Percentiles rank a stretch among this genome's conserved stretches.
Conservation (phyloP, 1,139 yeast genomes). For the Candida sp. region DNA sequence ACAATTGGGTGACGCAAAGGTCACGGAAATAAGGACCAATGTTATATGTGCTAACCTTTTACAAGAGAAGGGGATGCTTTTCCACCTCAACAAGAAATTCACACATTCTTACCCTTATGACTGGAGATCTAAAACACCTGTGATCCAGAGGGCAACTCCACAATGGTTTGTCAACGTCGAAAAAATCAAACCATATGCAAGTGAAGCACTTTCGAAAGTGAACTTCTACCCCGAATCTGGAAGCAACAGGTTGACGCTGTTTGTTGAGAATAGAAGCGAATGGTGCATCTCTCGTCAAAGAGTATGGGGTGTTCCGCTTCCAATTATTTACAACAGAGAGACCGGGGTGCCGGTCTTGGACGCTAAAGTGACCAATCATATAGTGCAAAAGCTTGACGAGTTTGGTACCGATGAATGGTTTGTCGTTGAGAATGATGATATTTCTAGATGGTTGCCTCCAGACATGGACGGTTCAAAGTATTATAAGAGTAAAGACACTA, state of each 20-base stretch:
- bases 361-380: constrained; percentile 52
- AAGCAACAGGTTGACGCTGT: constrained; percentile 68
- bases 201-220: constrained; percentile 62
- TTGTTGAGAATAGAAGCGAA: constrained; percentile 79
- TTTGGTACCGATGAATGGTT: constrained; percentile 88
- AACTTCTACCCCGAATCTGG: constrained; percentile 79
- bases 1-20: constrained; percentile 58
- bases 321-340: constrained; percentile 70
- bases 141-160: constrained; percentile 93
- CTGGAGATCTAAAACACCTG: constrained; percentile 96
- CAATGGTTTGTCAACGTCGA: constrained; percentile 96
- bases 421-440: constrained; percentile 49
- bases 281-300: constrained; percentile 99
- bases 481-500: constrained; percentile 80
- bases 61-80: constrained; percentile 47
- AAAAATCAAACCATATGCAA: constrained; percentile 66
- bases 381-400: constrained; percentile 55
- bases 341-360: constrained; percentile 65
- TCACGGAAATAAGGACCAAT: constrained; percentile 60
- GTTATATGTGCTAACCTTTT: constrained; percentile 43
- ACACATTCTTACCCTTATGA: constrained; percentile 94
- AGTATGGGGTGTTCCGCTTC: constrained; percentile 99
- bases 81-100: constrained; percentile 52
- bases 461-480: constrained; percentile 35
- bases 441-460: constrained; percentile 76